Base-by-base conservation (phyloP, 73 alveolate genomes). In the Blepharisma japonicum region DNA sequence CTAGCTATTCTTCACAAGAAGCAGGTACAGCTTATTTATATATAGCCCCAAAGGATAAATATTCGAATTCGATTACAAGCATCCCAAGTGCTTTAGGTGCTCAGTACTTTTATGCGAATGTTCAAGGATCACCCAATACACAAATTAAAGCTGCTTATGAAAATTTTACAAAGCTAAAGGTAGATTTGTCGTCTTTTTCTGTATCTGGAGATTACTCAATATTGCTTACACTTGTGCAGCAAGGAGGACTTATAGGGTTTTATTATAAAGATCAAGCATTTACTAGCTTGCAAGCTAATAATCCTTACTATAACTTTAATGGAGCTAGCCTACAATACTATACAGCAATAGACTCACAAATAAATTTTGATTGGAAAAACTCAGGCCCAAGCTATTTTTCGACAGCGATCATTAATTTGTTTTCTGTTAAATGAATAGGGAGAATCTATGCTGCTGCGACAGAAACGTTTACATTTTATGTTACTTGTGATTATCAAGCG, bases 331-430 rank as follows among this genome's bases (percentile, higher is more conserved):
- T 48, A 2, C 18, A n/a, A 9, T 1, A 61, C 2, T 61, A 61
- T 61, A 18, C 74, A 18, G 50, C 14, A 61, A 5, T 14, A 61
- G 46, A 14, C 11, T 14, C 47, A 2, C 14, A n/a, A 9, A 61
- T 61, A 14, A 61, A 61, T 39, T 61, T 61, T 61, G 74, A 61
- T 18, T 61, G 74, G 74, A 61, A n/a, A 20, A 61, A 61, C 5
- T n/a, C 50, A 9, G 23, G 23, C 23, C 74, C 74, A 14, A 25
- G 14, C 14, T 8, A 14, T 20, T 8, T 14, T 39, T n/a, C 50
- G 11, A 39, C 23, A 2, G 74, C 46, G 0, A 18, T 61, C 49
- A n/a, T 39, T 20, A 25, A 25, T 61, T 25, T 20, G 2, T 61
- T 61, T 61, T 61, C 74, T 25, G 47, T 14, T 8, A 61, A 61